phyloP scores from a whole-genome alignment of 805 yeast genomes.

The Saturnispora diversa region DNA sequence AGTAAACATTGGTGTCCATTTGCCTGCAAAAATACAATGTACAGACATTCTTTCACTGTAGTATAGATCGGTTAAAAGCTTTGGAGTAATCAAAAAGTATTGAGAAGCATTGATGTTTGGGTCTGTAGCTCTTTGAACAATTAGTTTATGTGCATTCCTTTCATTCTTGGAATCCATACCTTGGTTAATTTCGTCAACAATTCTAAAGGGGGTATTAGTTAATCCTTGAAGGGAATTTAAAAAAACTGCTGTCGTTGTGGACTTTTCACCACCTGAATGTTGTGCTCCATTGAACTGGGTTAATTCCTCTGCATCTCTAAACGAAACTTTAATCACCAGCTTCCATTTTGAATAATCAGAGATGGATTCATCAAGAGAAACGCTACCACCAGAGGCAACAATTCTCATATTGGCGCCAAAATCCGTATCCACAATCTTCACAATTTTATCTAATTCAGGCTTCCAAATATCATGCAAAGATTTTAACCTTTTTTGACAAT shows the following conservation, averaged over 20 bases:
- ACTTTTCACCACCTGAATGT: slow-evolving; percentile 97
- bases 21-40: slow-evolving; percentile 69
- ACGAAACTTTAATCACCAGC: slow-evolving; percentile 74
- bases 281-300: slow-evolving; percentile 73
- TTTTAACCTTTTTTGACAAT: slow-evolving; percentile 33
- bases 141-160: slow-evolving; percentile 71
- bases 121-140: slow-evolving; percentile 75
- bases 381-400: slow-evolving; percentile 86
- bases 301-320: slow-evolving; percentile 67
- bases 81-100: slow-evolving; percentile 89
- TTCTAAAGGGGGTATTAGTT: slow-evolving; percentile 84
- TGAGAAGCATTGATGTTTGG: slow-evolving; percentile 44
- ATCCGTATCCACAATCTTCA: slow-evolving; percentile 48
- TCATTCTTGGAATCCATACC: slow-evolving; percentile 97
- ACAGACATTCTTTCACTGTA: slow-evolving; percentile 76
- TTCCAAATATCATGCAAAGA: slow-evolving; percentile 42
- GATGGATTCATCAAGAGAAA: slow-evolving; percentile 44
- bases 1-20: slow-evolving; percentile 23
- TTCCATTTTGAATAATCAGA: slow-evolving; percentile 68
- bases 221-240: slow-evolving; percentile 85
- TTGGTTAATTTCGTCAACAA: slow-evolving; percentile 96
- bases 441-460: slow-evolving; percentile 46
- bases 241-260: slow-evolving; percentile 87
- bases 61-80: slow-evolving; percentile 66
- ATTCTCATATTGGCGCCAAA: slow-evolving; percentile 60